phyloP scores from a whole-genome alignment of 192 early-diverging fungal genomes.

The Thoreauomyces humboldtii region DNA sequence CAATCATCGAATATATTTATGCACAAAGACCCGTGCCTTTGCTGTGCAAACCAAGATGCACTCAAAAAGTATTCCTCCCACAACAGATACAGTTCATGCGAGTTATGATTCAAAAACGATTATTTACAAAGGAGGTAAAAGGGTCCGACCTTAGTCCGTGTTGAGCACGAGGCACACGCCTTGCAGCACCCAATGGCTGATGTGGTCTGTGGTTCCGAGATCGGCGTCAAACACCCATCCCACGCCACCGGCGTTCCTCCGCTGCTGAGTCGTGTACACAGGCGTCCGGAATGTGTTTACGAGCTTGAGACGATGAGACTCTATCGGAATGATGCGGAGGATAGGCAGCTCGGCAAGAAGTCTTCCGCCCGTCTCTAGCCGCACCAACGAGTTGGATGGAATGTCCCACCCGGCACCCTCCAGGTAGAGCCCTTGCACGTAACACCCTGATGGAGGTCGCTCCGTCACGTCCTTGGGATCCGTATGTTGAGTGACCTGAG shows the following conservation, averaged over 20 bases:
- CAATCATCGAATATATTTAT: too few species aligned
- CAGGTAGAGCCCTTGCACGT: constrained; percentile 56
- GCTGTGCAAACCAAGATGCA: too few species aligned
- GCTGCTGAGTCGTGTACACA: constrained; percentile 60
- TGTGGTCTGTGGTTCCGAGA: constrained; percentile 52
- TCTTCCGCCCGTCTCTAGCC: constrained; percentile 51
- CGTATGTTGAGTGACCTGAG: constrained; percentile 52
- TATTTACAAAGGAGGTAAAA: too few species aligned
- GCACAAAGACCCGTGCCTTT: too few species aligned
- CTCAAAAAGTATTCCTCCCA: too few species aligned
- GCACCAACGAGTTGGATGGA: constrained; percentile 40
- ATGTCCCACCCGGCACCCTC: constrained; percentile 65
- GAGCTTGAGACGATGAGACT: constrained; percentile 53
- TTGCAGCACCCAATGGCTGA: constrained; percentile 61
- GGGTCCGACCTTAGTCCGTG: constrained; percentile 52
- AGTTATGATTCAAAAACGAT: too few species aligned
- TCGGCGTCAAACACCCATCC: constrained; percentile 70
- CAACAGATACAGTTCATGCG: too few species aligned
- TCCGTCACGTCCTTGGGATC: constrained; percentile 56
- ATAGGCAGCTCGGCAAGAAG: constrained; percentile 58
- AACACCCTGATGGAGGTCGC: constrained; percentile 56
- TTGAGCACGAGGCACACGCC: constrained; percentile 58
- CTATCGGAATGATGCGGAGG: constrained; percentile 62
- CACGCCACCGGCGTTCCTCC: constrained; percentile 58
- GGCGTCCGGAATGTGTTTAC: constrained; percentile 65